These are phyloP conservation scores for Strobilomyces confusus DNA, from an alignment of 768 basidiomycete species.

Conservation along the genomic window DNA sequence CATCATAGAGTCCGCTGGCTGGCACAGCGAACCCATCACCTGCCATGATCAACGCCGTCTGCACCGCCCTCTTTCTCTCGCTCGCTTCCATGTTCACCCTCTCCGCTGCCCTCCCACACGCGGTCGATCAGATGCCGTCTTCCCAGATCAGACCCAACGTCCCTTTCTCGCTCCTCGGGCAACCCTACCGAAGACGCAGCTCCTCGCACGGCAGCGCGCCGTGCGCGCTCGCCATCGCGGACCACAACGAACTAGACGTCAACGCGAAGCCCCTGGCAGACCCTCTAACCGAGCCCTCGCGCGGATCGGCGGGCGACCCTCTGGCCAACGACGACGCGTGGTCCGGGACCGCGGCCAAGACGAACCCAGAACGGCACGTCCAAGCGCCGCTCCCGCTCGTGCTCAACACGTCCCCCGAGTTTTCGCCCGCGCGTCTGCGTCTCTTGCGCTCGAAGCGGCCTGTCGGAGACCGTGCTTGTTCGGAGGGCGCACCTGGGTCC, in stretches of 20 bases:
- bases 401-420: neutral
- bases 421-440: neutral
- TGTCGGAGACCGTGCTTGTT: neutral
- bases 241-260: neutral
- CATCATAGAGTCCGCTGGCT: neutral
- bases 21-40: neutral
- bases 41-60: constrained; percentile 3
- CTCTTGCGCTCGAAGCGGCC: neutral
- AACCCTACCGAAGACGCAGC: constrained; percentile 5
- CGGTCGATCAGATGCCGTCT: neutral
- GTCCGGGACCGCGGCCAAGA: neutral
- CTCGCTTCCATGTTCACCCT: constrained; percentile 9
- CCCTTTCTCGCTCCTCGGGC: constrained; percentile 16
- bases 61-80: neutral
- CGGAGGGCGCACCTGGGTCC: neutral
- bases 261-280: neutral
- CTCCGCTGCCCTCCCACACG: constrained; percentile 8
- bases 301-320: neutral
- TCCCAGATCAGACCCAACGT: neutral
- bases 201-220: neutral
- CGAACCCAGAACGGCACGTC: neutral
- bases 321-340: neutral
- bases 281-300: neutral
- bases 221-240: neutral
- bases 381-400: constrained; percentile 3